Conservation (phyloP, 805 yeast species). For the Hemisphaericaspora nanyangensis region DNA sequence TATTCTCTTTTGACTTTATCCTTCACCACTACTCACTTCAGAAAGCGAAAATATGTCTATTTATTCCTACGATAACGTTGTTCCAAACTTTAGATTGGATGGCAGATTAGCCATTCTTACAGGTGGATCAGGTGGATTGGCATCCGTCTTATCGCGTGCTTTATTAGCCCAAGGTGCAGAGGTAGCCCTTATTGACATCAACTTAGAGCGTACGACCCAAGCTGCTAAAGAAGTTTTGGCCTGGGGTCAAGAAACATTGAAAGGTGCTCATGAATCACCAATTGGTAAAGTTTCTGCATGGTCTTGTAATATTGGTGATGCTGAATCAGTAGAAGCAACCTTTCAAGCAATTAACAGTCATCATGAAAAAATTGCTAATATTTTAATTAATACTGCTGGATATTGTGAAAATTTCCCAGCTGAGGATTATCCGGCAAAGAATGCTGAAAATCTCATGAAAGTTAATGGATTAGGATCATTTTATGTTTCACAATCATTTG, state of each 20-base stretch:
- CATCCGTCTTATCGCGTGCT: constrained; percentile 61
- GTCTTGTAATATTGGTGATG: constrained; percentile 71
- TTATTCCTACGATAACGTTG: constrained; percentile 40
- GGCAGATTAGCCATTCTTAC: constrained; percentile 71
- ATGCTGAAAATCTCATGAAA: constrained; percentile 63
- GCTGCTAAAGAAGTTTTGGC: constrained; percentile 47
- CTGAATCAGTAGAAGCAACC: constrained; percentile 52
- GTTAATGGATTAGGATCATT: constrained; percentile 75
- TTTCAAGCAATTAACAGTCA: constrained; percentile 52
- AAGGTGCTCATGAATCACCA: constrained; percentile 27
- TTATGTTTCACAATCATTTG: constrained; percentile 71
- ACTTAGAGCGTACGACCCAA: constrained; percentile 52
- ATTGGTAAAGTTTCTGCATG: constrained; percentile 53
- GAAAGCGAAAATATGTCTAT: too few species aligned
- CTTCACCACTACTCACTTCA: too few species aligned
- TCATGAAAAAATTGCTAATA: constrained; percentile 59
- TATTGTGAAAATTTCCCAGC: constrained; percentile 80
- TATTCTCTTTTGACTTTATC: too few species aligned
- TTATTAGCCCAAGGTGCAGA: constrained; percentile 74
- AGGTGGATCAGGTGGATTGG: constrained; percentile 81
- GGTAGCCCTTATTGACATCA: constrained; percentile 68
- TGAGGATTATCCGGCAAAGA: constrained; percentile 66
- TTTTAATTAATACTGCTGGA: constrained; percentile 78
- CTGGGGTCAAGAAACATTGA: constrained; percentile 46
- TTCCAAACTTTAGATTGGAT: constrained; percentile 65